Conservation (phyloP, 345 rosid genomes). For the Brassica napus region Da-Ae NC_063442.1:42915501-42916000, state of each 20-base stretch:
- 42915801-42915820: constrained; percentile 88
- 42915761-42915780: constrained; percentile 94
- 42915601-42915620: constrained; percentile 92
- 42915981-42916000: constrained; percentile 77
- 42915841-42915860: constrained; percentile 84
- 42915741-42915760: constrained; percentile 84
- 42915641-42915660: constrained; percentile 95
- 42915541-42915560: constrained; percentile 89
- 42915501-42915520: constrained; percentile 64
- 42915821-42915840: constrained; percentile 68
- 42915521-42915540: constrained; percentile 68
- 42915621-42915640: constrained; percentile 42
- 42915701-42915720: constrained; percentile 11
- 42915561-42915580: constrained; percentile 90
- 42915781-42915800: constrained; percentile 87
- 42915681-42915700: background rate
- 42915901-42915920: too few species aligned
- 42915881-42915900: too few species aligned
- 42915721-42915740: background rate
- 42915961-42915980: constrained; percentile 92
- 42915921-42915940: constrained; percentile 1
- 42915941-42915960: constrained; percentile 78
- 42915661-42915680: constrained; percentile 53
- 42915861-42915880: constrained; percentile 66
- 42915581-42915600: constrained; percentile 81